Evolutionary conservation across 306 rosid species (phyloP), one percentile per base, ranked within the genome.

Genomic region (Acacia confusa): DNA sequence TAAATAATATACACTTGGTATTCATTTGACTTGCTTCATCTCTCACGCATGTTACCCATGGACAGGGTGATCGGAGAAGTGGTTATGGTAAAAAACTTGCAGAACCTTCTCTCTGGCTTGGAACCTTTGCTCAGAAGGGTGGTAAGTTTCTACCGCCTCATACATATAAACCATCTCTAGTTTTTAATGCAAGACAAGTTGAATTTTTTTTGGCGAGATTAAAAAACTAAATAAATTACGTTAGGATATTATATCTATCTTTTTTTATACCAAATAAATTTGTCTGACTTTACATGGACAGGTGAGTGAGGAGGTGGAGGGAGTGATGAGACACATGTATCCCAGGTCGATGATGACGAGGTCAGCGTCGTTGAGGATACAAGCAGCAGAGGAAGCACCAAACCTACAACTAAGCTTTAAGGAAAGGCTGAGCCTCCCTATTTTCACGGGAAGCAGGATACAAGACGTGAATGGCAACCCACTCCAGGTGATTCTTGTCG

Each of bases 91-190:
- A 90, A 87, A 64, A 90, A 93, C 70, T 0, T 89, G 38, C 88
- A 84, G 71, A 88, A 85, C 80, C 83, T 93, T n/a, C 86, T 84
- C 78, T 74, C 90, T 27, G 84, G 78, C 74, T 74, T 95, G 86
- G 99, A 95, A 75, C 99, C 99, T 71, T 32, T 89, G 81, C 89
- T 95, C 2, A 86, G 90, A 75, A 91, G 85, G 87, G 97, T 95
- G 89, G 99, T 95, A 85, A 15, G 88, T 58, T 50, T 63, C 34
- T 9, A 77, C 28, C 22, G 6, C 13, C 17, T 2, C 28, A 22
- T 2, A 36, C 6, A 36, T 36, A 36, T 6, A 36, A 0, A 36
- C 8, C 5, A 5, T 0, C 0, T 36, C 7, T 36, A 0, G 1
- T 36, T 36, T 6, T 32, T 32, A 32, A 32, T 32, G 3, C 3